Evolutionary conservation across 495 filamentous ascomycete species (phyloP), one percentile per base, ranked within the genome.

Genomic region (Friedmanniomyces simplex): DNA sequence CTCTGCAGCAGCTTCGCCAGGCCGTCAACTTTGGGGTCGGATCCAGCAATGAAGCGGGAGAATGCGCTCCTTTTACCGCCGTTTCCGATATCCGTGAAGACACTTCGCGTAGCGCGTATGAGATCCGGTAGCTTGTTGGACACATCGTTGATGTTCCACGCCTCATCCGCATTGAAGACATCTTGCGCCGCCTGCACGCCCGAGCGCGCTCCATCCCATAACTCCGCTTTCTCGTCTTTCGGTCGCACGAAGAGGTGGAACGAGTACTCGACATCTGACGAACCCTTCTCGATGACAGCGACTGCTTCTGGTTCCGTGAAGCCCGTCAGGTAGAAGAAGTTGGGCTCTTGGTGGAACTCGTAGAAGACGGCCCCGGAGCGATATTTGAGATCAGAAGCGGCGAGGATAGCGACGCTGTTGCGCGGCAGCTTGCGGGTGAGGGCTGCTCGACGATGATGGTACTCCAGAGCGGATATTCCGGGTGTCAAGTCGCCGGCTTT

Each of bases 251-350:
- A 95, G 55, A 98, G 81, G 63, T 91, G 81, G 69, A 97, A 98
- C 30, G 73, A 74, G 68, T 94, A 89, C 45, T 95, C 86, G 53
- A 81, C 79, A n/a, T 74, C 74, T 1, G 81, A 76, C n/a, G 85
- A 82, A 28, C 77, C 73, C 62, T 83, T 85, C 52, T 74, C 80
- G 60, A 97, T 88, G 5, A 96, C 78, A 49, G 89, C 89, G 21
- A 96, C 68, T 11, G 93, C 84, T 50, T 90, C 85, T 1, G 89
- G 88, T 69, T 98, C 93, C 64, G 87, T 85, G 76, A 96, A 98
- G 37, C 93, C 82, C 83, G 93, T 98, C 11, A 98, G 77, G 65
- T 96, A 98, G 61, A 91, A 84, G 75, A 98, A 96, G 68, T 96
- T 90, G 12, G 93, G 86, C 57, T 96, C 88, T 64, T 98, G 93